Conservation (phyloP, 1,284 basidiomycete genomes). For the Irpex rosettiformis region DNA sequence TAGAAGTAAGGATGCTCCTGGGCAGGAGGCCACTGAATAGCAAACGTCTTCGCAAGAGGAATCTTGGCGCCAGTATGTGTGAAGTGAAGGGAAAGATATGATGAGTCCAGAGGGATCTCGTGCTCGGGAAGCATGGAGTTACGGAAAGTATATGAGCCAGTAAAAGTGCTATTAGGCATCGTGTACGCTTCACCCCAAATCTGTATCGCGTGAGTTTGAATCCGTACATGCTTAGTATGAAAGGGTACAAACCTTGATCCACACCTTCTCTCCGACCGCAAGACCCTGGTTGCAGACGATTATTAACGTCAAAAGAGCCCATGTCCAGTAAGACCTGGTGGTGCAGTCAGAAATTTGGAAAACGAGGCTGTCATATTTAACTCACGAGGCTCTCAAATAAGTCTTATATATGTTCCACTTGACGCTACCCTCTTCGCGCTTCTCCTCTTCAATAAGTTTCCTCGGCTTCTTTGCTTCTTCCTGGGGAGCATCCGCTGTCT, state of each 20-base stretch:
- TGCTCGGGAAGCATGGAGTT: slow-evolving; percentile 31
- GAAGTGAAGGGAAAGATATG: slow-evolving; percentile 33
- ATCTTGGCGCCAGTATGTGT: slow-evolving; percentile 23
- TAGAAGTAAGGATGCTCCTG: slow-evolving; percentile 60
- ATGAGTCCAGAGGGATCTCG: slow-evolving; percentile 35
- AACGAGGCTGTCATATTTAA: no score
- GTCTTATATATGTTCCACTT: slow-evolving; percentile 79
- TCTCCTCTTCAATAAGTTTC: slow-evolving; percentile 68
- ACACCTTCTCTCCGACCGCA: slow-evolving; percentile 60
- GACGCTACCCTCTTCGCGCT: slow-evolving; percentile 70
- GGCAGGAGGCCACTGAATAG: slow-evolving; percentile 40
- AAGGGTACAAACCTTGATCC: slow-evolving; percentile 60
- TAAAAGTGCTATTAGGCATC: slow-evolving; percentile 11
- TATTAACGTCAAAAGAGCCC: slow-evolving; percentile 47
- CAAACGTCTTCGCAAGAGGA: slow-evolving; percentile 31
- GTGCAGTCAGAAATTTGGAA: no score
- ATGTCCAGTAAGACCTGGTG: slow-evolving; percentile 59
- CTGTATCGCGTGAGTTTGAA: slow-evolving; percentile 26
- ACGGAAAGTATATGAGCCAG: slow-evolving; percentile 25
- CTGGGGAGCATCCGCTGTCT: slow-evolving; percentile 25
- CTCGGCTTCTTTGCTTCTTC: slow-evolving; percentile 48
- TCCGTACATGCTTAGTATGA: neutral
- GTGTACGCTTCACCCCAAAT: slow-evolving; percentile 63
- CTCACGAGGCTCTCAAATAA: slow-evolving; percentile 68
- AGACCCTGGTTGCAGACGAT: slow-evolving; percentile 49